Evolutionary conservation across 2,329 filamentous ascomycete species (phyloP).

Genomic region (Aspergillus latus): DNA sequence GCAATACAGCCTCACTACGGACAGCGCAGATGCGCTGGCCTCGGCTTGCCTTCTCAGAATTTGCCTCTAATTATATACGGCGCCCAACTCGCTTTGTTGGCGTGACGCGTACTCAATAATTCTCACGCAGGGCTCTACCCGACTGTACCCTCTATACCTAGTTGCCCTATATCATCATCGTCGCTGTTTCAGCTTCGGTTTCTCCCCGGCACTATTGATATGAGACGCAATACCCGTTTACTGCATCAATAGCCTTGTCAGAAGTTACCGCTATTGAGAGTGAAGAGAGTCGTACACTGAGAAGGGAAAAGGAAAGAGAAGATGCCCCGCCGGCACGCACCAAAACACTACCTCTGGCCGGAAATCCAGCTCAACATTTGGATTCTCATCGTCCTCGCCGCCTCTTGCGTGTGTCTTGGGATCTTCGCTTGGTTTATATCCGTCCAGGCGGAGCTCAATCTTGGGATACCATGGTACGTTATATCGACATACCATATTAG

Average conservation of each 20-base stretch:
- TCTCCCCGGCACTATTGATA: not conserved
- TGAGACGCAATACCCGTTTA: not conserved
- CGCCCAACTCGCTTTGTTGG: not conserved
- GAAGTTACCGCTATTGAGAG: not conserved
- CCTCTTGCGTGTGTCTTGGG: slow-evolving; percentile 58
- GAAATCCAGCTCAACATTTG: slow-evolving; percentile 65
- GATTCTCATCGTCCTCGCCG: slow-evolving; percentile 62
- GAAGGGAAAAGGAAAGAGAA: not conserved
- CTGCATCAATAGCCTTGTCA: not conserved
- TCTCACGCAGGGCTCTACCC: not conserved
- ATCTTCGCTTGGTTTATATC: slow-evolving; percentile 61
- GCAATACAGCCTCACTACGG: slow-evolving; percentile 2
- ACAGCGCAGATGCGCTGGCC: slow-evolving; percentile 13
- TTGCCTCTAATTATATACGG: not conserved
- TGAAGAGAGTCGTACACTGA: not conserved
- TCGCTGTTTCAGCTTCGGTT: not conserved
- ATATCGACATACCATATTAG: too few species aligned
- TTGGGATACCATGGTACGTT: slow-evolving; percentile 61
- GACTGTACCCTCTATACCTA: not conserved
- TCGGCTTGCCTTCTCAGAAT: not conserved
- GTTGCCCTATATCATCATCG: not conserved
- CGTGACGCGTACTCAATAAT: slow-evolving; percentile 1
- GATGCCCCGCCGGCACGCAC: slow-evolving; percentile 37
- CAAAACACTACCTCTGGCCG: slow-evolving; percentile 61
- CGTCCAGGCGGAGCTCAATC: slow-evolving; percentile 55